Conservation (phyloP, 192 early-diverging fungal species). For the Helicostylum pulchrum region DNA sequence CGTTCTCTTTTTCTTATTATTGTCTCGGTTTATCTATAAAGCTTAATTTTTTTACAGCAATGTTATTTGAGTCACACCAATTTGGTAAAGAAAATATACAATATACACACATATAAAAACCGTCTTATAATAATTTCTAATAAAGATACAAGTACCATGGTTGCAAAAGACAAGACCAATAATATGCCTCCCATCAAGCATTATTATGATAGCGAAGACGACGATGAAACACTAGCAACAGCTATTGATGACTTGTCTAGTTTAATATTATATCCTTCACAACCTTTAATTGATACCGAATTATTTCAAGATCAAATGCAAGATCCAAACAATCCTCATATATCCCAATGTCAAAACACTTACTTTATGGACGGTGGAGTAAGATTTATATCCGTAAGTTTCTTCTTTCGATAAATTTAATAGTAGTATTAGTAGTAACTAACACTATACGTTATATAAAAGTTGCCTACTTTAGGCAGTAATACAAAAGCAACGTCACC, state of each 20-base stretch:
- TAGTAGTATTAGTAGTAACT: not conserved
- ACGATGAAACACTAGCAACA: slow-evolving; percentile 5
- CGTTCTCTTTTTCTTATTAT: not conserved
- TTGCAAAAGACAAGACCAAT: not conserved
- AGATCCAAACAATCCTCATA: slow-evolving; percentile 14
- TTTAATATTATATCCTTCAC: not conserved
- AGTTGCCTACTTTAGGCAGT: slow-evolving; percentile 33
- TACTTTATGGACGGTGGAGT: slow-evolving; percentile 39
- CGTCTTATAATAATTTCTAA: too few relatives aligned
- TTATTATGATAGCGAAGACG: slow-evolving; percentile 6
- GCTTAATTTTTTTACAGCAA: not conserved
- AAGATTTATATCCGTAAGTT: slow-evolving; percentile 38
- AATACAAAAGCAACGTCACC: slow-evolving; percentile 30
- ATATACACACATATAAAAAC: too few relatives aligned
- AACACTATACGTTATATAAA: not conserved
- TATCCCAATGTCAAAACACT: slow-evolving; percentile 32
- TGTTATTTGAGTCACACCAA: slow-evolving; percentile 5
- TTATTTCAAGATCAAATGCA: slow-evolving; percentile 21
- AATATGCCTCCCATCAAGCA: not conserved
- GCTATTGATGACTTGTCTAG: slow-evolving; percentile 7
- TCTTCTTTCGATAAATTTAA: not conserved
- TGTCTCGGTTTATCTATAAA: not conserved
- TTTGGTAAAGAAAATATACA: not conserved
- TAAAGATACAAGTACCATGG: not conserved
- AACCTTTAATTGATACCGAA: not conserved